Percentiles rank a stretch among this genome's conserved stretches.
phyloP scores from a whole-genome alignment of 2,329 filamentous ascomycete species.

The Fusarium multiceps region DNA sequence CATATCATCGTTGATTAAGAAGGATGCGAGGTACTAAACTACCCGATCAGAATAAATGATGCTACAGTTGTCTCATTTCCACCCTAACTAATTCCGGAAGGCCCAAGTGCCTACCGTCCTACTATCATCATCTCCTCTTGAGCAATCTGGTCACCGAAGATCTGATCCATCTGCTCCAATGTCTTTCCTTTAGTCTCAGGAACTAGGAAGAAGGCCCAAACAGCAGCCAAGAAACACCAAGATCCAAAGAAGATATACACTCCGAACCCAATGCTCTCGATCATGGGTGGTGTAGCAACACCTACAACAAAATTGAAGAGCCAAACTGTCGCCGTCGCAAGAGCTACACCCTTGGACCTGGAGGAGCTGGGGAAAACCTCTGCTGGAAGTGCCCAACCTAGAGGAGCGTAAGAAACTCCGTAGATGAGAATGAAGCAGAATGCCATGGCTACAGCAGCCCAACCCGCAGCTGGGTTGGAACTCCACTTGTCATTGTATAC shows the following conservation, averaged over 20 bases:
- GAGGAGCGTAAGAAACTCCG: constrained; percentile 47
- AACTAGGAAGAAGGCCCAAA: constrained; percentile 49
- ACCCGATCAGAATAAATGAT: too few species aligned
- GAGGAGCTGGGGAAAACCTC: constrained; percentile 53
- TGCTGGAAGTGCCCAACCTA: constrained; percentile 52
- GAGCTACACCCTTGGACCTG: constrained; percentile 52
- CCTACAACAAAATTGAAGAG: constrained; percentile 55
- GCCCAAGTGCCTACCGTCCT: too few species aligned
- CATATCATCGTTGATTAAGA: too few species aligned
- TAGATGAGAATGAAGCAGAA: constrained; percentile 18
- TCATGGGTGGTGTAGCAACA: constrained; percentile 64
- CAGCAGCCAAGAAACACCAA: constrained; percentile 59
- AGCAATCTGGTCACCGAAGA: constrained; percentile 25
- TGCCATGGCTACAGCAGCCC: constrained; percentile 33
- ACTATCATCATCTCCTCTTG: constrained; percentile 15
- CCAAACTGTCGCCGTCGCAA: constrained; percentile 51
- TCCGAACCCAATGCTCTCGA: constrained; percentile 60
- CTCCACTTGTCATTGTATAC: constrained; percentile 33
- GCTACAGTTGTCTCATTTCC: too few species aligned
- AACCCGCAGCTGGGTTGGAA: constrained; percentile 8
- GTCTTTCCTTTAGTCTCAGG: constrained; percentile 36
- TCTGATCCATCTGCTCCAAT: constrained; percentile 36
- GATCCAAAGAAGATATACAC: constrained; percentile 66
- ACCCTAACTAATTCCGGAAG: too few species aligned
- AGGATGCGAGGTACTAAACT: too few species aligned